Base-by-base conservation (phyloP, 1,139 yeast genomes). In the Saccharomyces hybrid region DNA sequence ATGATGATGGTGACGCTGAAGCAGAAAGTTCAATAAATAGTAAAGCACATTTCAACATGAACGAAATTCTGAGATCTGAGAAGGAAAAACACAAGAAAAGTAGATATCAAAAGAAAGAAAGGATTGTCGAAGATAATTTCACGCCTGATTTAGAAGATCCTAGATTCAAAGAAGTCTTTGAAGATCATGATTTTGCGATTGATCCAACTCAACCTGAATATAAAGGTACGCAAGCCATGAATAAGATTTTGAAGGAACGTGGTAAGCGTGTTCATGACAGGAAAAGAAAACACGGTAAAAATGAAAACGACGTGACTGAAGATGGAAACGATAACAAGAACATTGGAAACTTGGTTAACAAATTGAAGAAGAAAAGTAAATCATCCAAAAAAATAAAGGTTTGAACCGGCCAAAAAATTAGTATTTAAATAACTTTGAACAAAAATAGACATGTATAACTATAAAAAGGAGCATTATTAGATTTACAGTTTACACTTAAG, bases 151-250 rank as follows among this genome's bases (percentile, higher is more conserved):
- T 84, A 68, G 74, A 77, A 53, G 99, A 95, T 76, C 85, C 87
- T 28, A 86, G 99, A 74, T 95, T 95, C 76, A 78, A 79, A 48
- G 97, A 89, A 63, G 78, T 93, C 61, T 91, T 88, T 67, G 95
- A 90, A 63, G 83, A 83, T 61, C 96, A 88, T 61, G 95, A 87
- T 56, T 95, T 83, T 72, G 97, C 97, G 8, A 89, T 93, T 64
- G 96, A 88, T 70, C 93, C 97, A 23, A 85, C 96, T 20, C 83
- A 80, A 63, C 86, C 96, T 20, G 96, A 88, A 67, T 93, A 82
- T 76, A 90, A 88, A 74, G 83, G 86, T 73, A 90, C 98, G 0
- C 75, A 82, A 42, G 89, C 95, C 25, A 90, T 91, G 96, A 84
- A 85, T 67, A 79, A 85, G 69, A 81, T 93, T 52, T 73, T 90